A percentile compares a stretch with the other conserved stretches of the same genome.
Conservation (phyloP, 2,329 filamentous ascomycete species). For the Penicillium sp. region DNA sequence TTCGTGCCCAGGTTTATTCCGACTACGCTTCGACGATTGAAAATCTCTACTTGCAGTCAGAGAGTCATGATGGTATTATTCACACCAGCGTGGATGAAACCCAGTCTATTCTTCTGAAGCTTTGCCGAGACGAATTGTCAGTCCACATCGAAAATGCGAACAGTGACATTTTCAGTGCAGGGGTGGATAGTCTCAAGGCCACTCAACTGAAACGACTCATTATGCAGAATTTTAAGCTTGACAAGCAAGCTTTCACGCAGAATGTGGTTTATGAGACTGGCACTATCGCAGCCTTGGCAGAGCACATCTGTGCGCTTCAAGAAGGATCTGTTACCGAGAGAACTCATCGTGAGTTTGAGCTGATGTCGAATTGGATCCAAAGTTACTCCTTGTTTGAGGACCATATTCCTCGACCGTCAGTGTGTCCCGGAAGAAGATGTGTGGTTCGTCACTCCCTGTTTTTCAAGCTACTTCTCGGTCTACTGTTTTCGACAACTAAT, state of each 20-base stretch:
- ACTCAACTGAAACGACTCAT: slow-evolving; percentile 42
- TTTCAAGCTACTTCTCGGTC: background rate
- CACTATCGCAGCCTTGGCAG: slow-evolving; percentile 34
- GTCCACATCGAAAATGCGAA: slow-evolving; percentile 26
- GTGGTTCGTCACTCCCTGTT: slow-evolving; percentile 18
- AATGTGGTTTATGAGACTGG: slow-evolving; percentile 43
- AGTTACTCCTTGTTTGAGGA: slow-evolving; percentile 42
- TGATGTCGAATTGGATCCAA: slow-evolving; percentile 43
- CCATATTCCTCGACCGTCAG: slow-evolving; percentile 19
- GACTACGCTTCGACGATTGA: slow-evolving; percentile 43
- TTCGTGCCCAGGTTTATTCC: slow-evolving; percentile 46
- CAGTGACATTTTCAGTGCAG: slow-evolving; percentile 42
- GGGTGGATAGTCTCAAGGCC: slow-evolving; percentile 45
- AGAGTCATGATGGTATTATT: slow-evolving; percentile 22
- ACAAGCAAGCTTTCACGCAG: slow-evolving; percentile 19
- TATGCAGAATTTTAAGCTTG: slow-evolving; percentile 35
- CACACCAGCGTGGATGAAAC: slow-evolving; percentile 28
- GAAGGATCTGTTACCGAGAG: slow-evolving; percentile 10
- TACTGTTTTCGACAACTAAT: background rate
- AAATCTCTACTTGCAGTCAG: slow-evolving; percentile 20
- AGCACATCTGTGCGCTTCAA: slow-evolving; percentile 27
- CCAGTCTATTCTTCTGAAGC: slow-evolving; percentile 27
- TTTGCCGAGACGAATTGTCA: slow-evolving; percentile 28
- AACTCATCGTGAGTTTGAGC: slow-evolving; percentile 15
- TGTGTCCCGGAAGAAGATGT: slow-evolving; percentile 14